Conservation (phyloP, 179 eudicot species). For the Silene noctiflora region DNA sequence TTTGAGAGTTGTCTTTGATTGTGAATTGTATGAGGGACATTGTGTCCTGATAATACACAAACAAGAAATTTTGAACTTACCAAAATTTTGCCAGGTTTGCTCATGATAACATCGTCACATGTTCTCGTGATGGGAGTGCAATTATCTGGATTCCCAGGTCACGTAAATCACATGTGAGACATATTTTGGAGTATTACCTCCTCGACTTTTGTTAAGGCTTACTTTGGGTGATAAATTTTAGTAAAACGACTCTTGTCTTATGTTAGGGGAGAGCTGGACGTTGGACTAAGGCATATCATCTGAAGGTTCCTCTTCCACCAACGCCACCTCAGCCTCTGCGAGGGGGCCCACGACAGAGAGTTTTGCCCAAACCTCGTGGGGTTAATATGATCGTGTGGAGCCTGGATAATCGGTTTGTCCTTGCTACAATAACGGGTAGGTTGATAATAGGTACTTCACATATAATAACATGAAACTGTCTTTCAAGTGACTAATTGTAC, state of each 20-base stretch:
- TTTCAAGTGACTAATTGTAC: not conserved
- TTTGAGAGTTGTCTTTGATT: slow-evolving; percentile 2
- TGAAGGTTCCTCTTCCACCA: slow-evolving; percentile 96
- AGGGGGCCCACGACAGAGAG: slow-evolving; percentile 95
- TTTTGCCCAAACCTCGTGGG: slow-evolving; percentile 89
- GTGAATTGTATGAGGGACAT: not conserved
- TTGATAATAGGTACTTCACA: slow-evolving; percentile 14
- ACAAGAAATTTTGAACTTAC: slow-evolving; percentile 9
- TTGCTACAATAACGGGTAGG: slow-evolving; percentile 98
- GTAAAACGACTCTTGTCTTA: slow-evolving; percentile 12
- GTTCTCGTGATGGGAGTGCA: slow-evolving; percentile 98
- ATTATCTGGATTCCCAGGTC: slow-evolving; percentile 96
- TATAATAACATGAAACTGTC: not conserved
- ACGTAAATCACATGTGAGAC: slow-evolving; percentile 91
- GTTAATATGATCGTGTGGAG: slow-evolving; percentile 98
- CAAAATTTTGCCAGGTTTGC: slow-evolving; percentile 56
- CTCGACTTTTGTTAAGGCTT: not conserved
- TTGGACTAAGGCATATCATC: slow-evolving; percentile 89
- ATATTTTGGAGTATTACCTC: not conserved
- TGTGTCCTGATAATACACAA: slow-evolving; percentile 3
- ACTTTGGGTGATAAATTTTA: not conserved
- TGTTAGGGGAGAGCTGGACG: slow-evolving; percentile 76
- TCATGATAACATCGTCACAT: slow-evolving; percentile 94
- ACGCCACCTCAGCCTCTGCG: slow-evolving; percentile 82
- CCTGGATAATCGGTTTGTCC: slow-evolving; percentile 94